Conservation (phyloP, 495 filamentous ascomycete genomes). For the Thermochaetoides thermophila region DNA sequence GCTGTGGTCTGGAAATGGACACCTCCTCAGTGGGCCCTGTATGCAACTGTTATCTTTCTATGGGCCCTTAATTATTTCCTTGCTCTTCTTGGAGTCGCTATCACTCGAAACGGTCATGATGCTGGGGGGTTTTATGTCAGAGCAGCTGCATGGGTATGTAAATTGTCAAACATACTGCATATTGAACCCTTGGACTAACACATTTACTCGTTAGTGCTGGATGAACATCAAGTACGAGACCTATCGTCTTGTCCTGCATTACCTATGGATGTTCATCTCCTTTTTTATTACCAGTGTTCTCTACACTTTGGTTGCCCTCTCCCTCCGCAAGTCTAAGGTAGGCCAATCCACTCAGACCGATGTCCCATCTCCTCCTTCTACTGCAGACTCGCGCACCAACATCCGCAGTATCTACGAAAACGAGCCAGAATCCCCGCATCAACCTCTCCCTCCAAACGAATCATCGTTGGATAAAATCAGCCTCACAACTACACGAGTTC, state of each 20-base stretch:
- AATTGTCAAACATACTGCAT: slow-evolving; percentile 1
- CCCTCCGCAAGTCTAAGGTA: slow-evolving; percentile 28
- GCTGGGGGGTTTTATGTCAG: slow-evolving; percentile 43
- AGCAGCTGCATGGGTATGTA: slow-evolving; percentile 47
- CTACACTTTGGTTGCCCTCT: slow-evolving; percentile 50
- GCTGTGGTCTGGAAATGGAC: slow-evolving; percentile 44
- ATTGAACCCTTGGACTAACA: slow-evolving; percentile 1
- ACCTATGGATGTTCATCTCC: slow-evolving; percentile 64
- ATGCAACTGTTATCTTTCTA: slow-evolving; percentile 30
- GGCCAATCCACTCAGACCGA: not conserved
- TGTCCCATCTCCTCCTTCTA: not conserved
- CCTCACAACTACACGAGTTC: no score
- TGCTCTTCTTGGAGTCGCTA: slow-evolving; percentile 38
- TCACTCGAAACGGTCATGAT: slow-evolving; percentile 30
- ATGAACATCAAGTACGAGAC: slow-evolving; percentile 44
- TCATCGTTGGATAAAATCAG: no score
- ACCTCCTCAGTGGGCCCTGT: slow-evolving; percentile 39
- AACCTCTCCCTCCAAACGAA: slow-evolving; percentile 37
- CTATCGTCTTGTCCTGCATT: slow-evolving; percentile 57
- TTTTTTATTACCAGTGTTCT: slow-evolving; percentile 49
- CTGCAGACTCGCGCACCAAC: not conserved
- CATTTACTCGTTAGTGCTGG: slow-evolving; percentile 43
- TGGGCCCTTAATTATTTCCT: slow-evolving; percentile 49
- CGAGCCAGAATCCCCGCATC: slow-evolving; percentile 11
- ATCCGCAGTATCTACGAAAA: no score